A percentile compares a stretch with the other conserved stretches of the same genome.
Conservation (phyloP, 2,329 filamentous ascomycete genomes). For the Penicillium sp. region DNA sequence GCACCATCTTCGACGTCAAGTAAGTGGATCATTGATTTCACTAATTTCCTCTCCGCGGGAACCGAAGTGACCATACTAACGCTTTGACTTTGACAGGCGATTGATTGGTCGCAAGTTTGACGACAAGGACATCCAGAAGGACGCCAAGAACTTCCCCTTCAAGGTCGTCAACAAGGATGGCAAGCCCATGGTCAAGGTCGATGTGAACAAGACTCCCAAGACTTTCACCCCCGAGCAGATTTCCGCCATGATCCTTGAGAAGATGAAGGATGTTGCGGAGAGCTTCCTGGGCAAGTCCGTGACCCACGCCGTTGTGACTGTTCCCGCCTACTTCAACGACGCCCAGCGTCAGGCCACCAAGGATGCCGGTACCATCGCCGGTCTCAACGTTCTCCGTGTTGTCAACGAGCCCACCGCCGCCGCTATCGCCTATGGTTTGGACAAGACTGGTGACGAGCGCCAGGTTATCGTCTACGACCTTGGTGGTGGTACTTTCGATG, state of each 20-base stretch:
- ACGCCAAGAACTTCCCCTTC: conserved; percentile 99
- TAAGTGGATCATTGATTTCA: conserved; percentile 43
- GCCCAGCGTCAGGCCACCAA: conserved; percentile 96
- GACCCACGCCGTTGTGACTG: conserved; percentile 71
- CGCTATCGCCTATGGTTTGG: conserved; percentile 88
- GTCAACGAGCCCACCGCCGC: conserved; percentile 96
- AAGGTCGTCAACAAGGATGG: conserved; percentile 82
- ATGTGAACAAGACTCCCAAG: conserved; percentile 54
- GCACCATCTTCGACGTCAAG: conserved; percentile 80
- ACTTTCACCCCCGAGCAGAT: conserved; percentile 62
- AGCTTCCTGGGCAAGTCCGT: conserved; percentile 56
- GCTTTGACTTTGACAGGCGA: conserved; percentile 50
- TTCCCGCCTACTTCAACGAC: conserved; percentile 98
- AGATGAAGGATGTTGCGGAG: conserved; percentile 64
- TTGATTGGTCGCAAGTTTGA: conserved; percentile 77
- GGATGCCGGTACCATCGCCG: conserved; percentile 86
- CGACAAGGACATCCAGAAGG: conserved; percentile 81
- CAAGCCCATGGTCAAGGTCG: conserved; percentile 75
- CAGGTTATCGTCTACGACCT: conserved; percentile 93
- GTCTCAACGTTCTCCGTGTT: conserved; percentile 90
- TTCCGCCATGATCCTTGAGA: conserved; percentile 60
- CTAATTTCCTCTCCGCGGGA: neutral
- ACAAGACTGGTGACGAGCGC: conserved; percentile 76
- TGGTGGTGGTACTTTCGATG: conserved; percentile 91
- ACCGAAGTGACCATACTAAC: neutral